These are phyloP conservation scores for Trichocomaceae sp. DNA, from an alignment of 2,329 filamentous ascomycete species.

Conservation along the genomic window DNA sequence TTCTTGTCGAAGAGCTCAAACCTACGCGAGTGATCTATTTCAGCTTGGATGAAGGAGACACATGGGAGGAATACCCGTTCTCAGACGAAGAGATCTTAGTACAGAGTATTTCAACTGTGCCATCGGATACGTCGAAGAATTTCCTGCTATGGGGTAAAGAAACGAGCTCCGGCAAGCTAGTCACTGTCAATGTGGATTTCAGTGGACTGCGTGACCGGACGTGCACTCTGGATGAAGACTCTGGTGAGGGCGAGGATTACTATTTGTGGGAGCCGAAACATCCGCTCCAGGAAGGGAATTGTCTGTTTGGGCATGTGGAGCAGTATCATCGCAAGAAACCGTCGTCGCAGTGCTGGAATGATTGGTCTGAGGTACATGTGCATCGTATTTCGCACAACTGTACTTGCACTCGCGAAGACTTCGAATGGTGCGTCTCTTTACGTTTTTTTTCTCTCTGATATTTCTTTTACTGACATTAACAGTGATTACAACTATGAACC, in stretches of 20 bases:
- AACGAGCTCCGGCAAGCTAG: slow-evolving; percentile 44
- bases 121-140: slow-evolving; percentile 81
- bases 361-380: slow-evolving; percentile 61
- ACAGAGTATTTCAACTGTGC: slow-evolving; percentile 76
- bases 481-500: slow-evolving; percentile 93
- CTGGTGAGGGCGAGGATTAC: slow-evolving; percentile 62
- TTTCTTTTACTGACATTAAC: neutral
- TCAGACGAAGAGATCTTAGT: slow-evolving; percentile 64
- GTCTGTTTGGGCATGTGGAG: slow-evolving; percentile 85
- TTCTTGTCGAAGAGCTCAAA: slow-evolving; percentile 68
- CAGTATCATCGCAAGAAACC: slow-evolving; percentile 85
- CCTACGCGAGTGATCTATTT: slow-evolving; percentile 66
- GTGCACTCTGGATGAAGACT: slow-evolving; percentile 62
- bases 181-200: slow-evolving; percentile 84
- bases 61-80: slow-evolving; percentile 73
- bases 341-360: slow-evolving; percentile 75
- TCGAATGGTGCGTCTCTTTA: slow-evolving; percentile 67
- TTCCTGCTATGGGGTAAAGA: slow-evolving; percentile 79
- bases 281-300: slow-evolving; percentile 68
- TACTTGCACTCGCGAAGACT: slow-evolving; percentile 76
- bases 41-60: slow-evolving; percentile 71
- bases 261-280: slow-evolving; percentile 82
- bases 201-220: slow-evolving; percentile 64
- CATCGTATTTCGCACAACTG: slow-evolving; percentile 69
- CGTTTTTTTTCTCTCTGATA: neutral